Percentiles rank a stretch among this genome's conserved stretches.
Conservation (phyloP, 2,329 filamentous ascomycete genomes). For the Colletotrichum liaoningense region DNA sequence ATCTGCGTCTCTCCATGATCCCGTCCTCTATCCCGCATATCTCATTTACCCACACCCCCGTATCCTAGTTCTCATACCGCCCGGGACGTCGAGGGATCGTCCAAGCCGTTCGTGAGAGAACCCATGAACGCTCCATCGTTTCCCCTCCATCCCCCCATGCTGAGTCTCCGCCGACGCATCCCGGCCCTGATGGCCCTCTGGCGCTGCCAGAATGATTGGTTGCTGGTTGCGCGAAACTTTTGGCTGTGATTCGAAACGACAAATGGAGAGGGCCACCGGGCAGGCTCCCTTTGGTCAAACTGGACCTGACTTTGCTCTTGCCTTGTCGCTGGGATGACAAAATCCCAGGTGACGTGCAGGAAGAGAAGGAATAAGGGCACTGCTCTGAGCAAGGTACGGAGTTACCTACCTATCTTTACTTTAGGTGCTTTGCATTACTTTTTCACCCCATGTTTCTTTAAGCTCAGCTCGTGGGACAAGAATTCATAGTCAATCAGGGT, state of each 20-base stretch:
- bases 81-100: conserved; percentile 19
- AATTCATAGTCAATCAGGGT: neutral
- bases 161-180: conserved; percentile 17
- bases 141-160: neutral
- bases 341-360: conserved; percentile 6
- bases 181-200: conserved; percentile 15
- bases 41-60: conserved; percentile 4
- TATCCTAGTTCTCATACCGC: neutral
- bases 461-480: conserved; percentile 22
- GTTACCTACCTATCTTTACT: neutral
- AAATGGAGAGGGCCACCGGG: conserved; percentile 18
- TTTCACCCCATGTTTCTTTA: conserved; percentile 9
- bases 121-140: conserved; percentile 18
- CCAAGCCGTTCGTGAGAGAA: conserved; percentile 26
- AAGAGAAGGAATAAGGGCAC: conserved; percentile 10
- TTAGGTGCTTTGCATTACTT: neutral
- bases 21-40: neutral
- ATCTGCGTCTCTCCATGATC: neutral
- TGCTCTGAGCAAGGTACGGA: neutral
- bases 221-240: conserved; percentile 28
- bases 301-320: conserved; percentile 19
- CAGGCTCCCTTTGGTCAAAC: conserved; percentile 20
- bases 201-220: conserved; percentile 30
- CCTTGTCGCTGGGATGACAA: neutral
- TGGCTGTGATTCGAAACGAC: conserved; percentile 23